Evolutionary conservation across 306 rosid species (phyloP).

Genomic region (Echinosophora koreensis): DNA sequence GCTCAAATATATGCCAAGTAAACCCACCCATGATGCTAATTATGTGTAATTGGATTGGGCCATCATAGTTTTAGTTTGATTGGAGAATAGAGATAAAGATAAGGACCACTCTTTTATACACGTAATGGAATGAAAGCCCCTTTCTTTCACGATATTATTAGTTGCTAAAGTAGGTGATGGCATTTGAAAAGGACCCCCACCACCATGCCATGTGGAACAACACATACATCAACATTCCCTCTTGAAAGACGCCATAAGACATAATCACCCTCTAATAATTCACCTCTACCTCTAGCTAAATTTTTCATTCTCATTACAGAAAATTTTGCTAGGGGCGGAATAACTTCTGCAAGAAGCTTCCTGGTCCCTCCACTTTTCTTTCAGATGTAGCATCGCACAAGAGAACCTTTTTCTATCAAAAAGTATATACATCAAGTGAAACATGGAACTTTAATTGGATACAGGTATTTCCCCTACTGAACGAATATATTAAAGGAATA

Average conservation of each 20-base stretch:
- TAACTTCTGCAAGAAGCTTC: conserved; percentile 13
- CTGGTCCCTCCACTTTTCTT: not conserved
- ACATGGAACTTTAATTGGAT: conserved; percentile 24
- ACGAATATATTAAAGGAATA: not conserved
- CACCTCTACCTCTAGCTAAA: conserved; percentile 18
- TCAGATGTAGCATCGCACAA: conserved; percentile 13
- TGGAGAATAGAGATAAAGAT: conserved; percentile 29
- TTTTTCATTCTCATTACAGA: conserved; percentile 24
- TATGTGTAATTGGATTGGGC: not conserved
- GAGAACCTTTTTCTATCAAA: not conserved
- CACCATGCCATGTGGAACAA: conserved; percentile 41
- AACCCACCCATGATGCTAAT: not conserved
- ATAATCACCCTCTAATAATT: conserved; percentile 42
- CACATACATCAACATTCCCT: conserved; percentile 22
- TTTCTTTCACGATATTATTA: conserved; percentile 25
- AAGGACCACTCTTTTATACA: conserved; percentile 33
- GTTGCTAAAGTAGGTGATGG: conserved; percentile 43
- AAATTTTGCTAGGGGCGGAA: not conserved
- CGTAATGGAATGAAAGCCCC: conserved; percentile 39
- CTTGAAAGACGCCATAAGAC: conserved; percentile 21
- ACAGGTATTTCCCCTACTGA: conserved; percentile 11
- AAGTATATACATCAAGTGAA: conserved; percentile 4
- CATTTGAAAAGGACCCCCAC: conserved; percentile 59
- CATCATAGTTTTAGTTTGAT: conserved; percentile 24
- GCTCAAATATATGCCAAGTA: not conserved